Conservation (phyloP, 164 flowering plant species). For the Sextonia rubra region DNA sequence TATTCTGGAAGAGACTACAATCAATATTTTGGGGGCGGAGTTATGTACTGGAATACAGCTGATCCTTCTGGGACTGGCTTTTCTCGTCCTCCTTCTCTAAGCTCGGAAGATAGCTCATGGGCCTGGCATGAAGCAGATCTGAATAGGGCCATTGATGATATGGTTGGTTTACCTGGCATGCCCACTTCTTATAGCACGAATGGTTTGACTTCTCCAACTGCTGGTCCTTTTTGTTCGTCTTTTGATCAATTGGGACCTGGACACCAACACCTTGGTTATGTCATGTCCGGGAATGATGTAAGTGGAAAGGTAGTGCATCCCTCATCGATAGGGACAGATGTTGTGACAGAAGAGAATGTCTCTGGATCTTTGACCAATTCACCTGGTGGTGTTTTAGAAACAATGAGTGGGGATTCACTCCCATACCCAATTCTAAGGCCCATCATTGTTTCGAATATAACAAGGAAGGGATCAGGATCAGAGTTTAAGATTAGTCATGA, state of each 20-base stretch:
- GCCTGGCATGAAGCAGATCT: slow-evolving; percentile 96
- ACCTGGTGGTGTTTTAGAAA: slow-evolving; percentile 55
- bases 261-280: slow-evolving; percentile 74
- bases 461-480: slow-evolving; percentile 68
- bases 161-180: slow-evolving; percentile 64
- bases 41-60: slow-evolving; percentile 95
- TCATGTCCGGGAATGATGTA: slow-evolving; percentile 65
- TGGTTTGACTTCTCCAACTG: slow-evolving; percentile 89
- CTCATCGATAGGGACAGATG: slow-evolving; percentile 49
- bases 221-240: slow-evolving; percentile 82
- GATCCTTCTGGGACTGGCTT: slow-evolving; percentile 68
- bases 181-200: slow-evolving; percentile 80
- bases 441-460: slow-evolving; percentile 70
- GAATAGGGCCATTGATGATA: slow-evolving; percentile 85
- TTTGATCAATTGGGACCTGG: slow-evolving; percentile 77
- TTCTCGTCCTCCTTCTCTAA: slow-evolving; percentile 93
- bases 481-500: slow-evolving; percentile 63
- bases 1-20: slow-evolving; percentile 77
- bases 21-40: slow-evolving; percentile 95
- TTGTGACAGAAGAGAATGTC: slow-evolving; percentile 48
- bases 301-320: slow-evolving; percentile 49
- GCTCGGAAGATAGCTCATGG: slow-evolving; percentile 98
- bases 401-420: slow-evolving; percentile 56
- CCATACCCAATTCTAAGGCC: slow-evolving; percentile 78
- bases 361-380: slow-evolving; percentile 54